Conservation (phyloP, 345 rosid genomes). For the Eucalyptus curtisii region DNA sequence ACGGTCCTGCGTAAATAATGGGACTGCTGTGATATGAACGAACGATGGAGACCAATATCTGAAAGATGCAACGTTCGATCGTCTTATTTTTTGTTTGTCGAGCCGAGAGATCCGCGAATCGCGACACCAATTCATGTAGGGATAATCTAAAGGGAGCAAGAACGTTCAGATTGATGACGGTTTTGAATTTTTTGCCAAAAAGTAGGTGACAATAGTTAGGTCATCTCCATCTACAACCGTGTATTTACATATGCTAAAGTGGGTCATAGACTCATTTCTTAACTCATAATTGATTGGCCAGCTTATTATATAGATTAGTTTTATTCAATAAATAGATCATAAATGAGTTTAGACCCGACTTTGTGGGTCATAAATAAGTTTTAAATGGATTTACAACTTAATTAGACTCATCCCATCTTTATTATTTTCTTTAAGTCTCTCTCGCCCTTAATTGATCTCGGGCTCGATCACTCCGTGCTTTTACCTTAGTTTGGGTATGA, state of each 20-base stretch:
- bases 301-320: neutral
- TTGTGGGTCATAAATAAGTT: neutral
- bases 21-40: neutral
- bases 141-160: neutral
- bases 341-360: no score
- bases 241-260: no score
- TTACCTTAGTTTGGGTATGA: neutral
- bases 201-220: neutral
- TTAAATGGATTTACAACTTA: neutral
- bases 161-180: neutral
- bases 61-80: neutral
- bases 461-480: neutral
- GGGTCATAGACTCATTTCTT: fast-evolving
- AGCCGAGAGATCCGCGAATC: neutral
- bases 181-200: neutral
- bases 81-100: neutral
- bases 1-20: neutral
- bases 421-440: neutral
- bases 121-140: neutral
- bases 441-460: neutral
- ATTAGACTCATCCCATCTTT: neutral
- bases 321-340: no score
- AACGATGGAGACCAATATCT: neutral
- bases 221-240: neutral
- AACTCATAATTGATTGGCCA: neutral